Evolutionary conservation across 768 basidiomycete genomes (phyloP).

Genomic region (Boletus coccyginus): DNA sequence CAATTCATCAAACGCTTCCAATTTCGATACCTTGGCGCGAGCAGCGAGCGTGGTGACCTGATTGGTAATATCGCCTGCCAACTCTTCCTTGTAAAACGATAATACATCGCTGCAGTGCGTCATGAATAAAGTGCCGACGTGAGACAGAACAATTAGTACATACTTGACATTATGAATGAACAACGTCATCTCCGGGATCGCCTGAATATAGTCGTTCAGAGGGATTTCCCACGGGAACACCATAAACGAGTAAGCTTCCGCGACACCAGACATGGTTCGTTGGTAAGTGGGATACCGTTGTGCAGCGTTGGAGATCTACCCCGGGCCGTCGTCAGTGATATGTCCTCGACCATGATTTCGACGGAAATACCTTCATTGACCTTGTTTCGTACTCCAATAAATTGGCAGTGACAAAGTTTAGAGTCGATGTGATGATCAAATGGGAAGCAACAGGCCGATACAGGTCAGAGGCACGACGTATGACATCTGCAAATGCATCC

Average conservation of each 20-base stretch:
- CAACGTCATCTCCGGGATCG: conserved; percentile 35
- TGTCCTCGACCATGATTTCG: background rate
- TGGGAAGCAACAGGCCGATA: conserved; percentile 32
- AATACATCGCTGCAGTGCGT: conserved; percentile 34
- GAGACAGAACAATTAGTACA: conserved; percentile 4
- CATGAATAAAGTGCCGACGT: background rate
- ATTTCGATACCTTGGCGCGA: conserved; percentile 22
- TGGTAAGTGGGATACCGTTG: conserved; percentile 26
- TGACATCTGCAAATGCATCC: conserved; percentile 33
- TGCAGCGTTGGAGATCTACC: conserved; percentile 23
- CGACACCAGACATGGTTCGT: conserved; percentile 31
- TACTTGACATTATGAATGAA: conserved; percentile 39
- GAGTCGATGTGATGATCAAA: conserved; percentile 34
- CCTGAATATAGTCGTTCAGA: conserved; percentile 34
- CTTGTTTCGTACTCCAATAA: conserved; percentile 32
- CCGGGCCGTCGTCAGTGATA: background rate
- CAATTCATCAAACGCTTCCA: conserved; percentile 24
- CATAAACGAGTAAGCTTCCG: conserved; percentile 36
- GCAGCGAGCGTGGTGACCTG: conserved; percentile 34
- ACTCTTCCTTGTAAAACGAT: conserved; percentile 43
- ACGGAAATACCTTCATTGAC: conserved; percentile 24
- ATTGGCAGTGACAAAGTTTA: conserved; percentile 35
- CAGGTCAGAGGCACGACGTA: conserved; percentile 29
- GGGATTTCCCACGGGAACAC: conserved; percentile 28
- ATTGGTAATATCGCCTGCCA: conserved; percentile 33